Evolutionary conservation across 2,329 filamentous ascomycete species (phyloP).

Genomic region (Penicillium sp.): DNA sequence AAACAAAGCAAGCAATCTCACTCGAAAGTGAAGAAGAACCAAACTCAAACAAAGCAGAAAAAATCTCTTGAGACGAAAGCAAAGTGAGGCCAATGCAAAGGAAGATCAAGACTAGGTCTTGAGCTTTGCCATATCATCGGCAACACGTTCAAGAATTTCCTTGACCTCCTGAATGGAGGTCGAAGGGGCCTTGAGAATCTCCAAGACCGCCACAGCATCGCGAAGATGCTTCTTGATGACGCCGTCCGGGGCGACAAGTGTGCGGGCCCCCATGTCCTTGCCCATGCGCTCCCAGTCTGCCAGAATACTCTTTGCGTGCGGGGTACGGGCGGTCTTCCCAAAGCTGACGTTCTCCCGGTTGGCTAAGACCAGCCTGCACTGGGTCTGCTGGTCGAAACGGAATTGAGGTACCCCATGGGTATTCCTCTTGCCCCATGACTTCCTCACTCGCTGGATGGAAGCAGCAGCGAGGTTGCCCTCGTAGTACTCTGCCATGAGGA

Average conservation of each 20-base stretch:
- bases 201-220: conserved; percentile 27
- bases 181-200: background rate
- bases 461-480: conserved; percentile 40
- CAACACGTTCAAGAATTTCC: too few relatives aligned
- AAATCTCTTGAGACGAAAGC: too few relatives aligned
- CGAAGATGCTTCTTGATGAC: conserved; percentile 51
- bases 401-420: conserved; percentile 52
- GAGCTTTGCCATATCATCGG: too few relatives aligned
- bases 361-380: conserved; percentile 48
- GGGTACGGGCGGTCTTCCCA: conserved; percentile 16
- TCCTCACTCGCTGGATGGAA: conserved; percentile 40
- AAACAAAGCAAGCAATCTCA: background rate
- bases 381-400: conserved; percentile 53
- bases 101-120: too few relatives aligned
- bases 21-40: background rate
- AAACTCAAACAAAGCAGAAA: background rate
- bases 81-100: too few relatives aligned
- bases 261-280: conserved; percentile 22
- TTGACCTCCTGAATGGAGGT: too few relatives aligned
- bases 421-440: conserved; percentile 46
- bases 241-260: conserved; percentile 41
- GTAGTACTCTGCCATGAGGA: conserved; percentile 45
- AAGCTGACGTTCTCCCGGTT: conserved; percentile 51
- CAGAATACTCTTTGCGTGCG: conserved; percentile 33
- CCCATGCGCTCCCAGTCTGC: conserved; percentile 50